These are phyloP conservation scores for Euphorbia lathyris DNA, from an alignment of 345 rosid genomes.

Conservation along the genomic window DNA sequence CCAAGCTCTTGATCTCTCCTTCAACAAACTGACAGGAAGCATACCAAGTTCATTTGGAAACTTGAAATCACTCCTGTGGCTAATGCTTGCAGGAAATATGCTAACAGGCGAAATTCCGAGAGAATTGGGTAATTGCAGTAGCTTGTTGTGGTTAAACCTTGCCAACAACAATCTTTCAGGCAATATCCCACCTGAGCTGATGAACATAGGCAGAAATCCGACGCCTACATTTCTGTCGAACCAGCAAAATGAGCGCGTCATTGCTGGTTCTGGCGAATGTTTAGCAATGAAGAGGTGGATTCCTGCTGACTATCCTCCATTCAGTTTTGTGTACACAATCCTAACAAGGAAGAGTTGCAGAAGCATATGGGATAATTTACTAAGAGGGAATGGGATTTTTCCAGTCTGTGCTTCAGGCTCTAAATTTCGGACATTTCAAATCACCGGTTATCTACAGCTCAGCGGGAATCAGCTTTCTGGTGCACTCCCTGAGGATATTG, in stretches of 20 bases:
- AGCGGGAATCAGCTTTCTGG: conserved; percentile 73
- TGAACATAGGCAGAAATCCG: conserved; percentile 57
- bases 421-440: conserved; percentile 27
- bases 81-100: conserved; percentile 87
- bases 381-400: conserved; percentile 68
- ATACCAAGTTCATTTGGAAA: conserved; percentile 71
- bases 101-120: conserved; percentile 62
- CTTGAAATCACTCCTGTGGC: conserved; percentile 71
- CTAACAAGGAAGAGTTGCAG: conserved; percentile 72
- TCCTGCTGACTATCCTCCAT: conserved; percentile 89
- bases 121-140: conserved; percentile 68
- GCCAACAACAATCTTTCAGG: conserved; percentile 78
- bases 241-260: conserved; percentile 25
- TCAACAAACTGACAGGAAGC: conserved; percentile 55
- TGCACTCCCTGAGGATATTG: conserved; percentile 52
- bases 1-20: conserved; percentile 89
- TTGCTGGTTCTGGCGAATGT: conserved; percentile 76
- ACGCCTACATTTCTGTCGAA: conserved; percentile 52
- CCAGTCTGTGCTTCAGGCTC: conserved; percentile 50
- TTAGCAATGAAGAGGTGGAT: conserved; percentile 85
- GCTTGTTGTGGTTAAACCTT: conserved; percentile 86
- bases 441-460: conserved; percentile 79
- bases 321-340: conserved; percentile 61
- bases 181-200: conserved; percentile 52
- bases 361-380: conserved; percentile 68